Base-by-base conservation (phyloP, 164 flowering plant genomes). In the Echeveria elegans region DNA sequence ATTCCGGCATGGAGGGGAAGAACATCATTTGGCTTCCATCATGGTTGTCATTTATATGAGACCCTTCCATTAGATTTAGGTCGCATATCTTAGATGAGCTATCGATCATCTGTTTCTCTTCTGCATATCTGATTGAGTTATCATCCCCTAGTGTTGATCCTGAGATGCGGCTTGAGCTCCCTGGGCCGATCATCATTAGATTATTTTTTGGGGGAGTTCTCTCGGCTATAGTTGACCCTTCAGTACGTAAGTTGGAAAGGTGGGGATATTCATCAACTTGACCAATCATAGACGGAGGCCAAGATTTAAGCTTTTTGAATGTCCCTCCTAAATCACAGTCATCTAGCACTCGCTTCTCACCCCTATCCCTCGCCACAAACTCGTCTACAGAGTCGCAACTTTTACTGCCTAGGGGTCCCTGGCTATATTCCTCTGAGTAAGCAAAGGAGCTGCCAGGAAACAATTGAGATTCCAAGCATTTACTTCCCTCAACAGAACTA, bases 41-140 rank as follows among this genome's bases (percentile, higher is more conserved):
- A 66, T 77, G 84, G 72, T 66, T 76, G 62, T 86, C 96, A 72
- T 77, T 74, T 31, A 78, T 53, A 67, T 90, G 90, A 76, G 88
- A 74, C 70, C 74, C 74, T 76, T 80, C 92, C 77, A 81, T 79
- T 19, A 88, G 88, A 79, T 93, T 90, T 68, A 90, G 94, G 72
- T 93, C 98, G 72, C 87, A 88, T 19, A 86, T 89, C 80, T 88
- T 90, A 72, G 82, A 90, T n/a, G 96, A 85, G 75, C 76, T 77
- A 0, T 90, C 83, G 64, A 88, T 78, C 50, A 82, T 78, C 76
- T 82, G 89, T 77, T 86, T 91, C 75, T 85, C 94, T 77, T 88
- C 79, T 41, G 77, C 75, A 70, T 64, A 77, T 63, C 76, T 80
- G 63, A 67, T 61, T 65, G 67, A 63, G 14, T 74, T 59, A 63